phyloP scores from a whole-genome alignment of 1,139 yeast genomes.

The Arxiozyma slooffiae region DNA sequence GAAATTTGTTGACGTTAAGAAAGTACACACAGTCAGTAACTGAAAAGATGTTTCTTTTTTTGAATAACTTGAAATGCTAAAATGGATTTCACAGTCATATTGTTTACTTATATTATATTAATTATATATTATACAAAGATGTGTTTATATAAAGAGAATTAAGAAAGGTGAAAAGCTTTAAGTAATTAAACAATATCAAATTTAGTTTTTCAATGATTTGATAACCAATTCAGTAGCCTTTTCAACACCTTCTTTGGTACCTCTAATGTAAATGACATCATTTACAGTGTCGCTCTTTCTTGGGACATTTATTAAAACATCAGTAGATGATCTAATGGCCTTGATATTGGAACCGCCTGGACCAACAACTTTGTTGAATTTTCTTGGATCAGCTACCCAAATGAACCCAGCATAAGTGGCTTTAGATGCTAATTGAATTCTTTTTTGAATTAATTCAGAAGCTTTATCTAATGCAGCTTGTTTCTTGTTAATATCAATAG shows the following conservation, averaged over 20 bases:
- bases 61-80: not conserved
- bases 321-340: slow-evolving; percentile 49
- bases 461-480: slow-evolving; percentile 25
- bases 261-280: slow-evolving; percentile 39
- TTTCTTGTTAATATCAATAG: slow-evolving; percentile 24
- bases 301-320: slow-evolving; percentile 57
- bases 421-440: slow-evolving; percentile 29
- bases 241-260: slow-evolving; percentile 34
- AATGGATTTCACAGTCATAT: not conserved
- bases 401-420: slow-evolving; percentile 40
- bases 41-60: too few relatives aligned
- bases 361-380: slow-evolving; percentile 59
- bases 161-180: not conserved
- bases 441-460: slow-evolving; percentile 26
- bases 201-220: slow-evolving; percentile 16
- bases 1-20: too few relatives aligned
- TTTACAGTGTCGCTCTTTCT: slow-evolving; percentile 43
- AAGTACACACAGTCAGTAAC: not conserved
- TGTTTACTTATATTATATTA: not conserved
- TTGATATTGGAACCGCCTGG: slow-evolving; percentile 64
- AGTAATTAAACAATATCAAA: not conserved
- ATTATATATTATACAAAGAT: not conserved
- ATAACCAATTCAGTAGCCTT: slow-evolving; percentile 36
- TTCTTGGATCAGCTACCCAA: slow-evolving; percentile 39
- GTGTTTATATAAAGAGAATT: not conserved